Base-by-base conservation (phyloP, 176 grass and related monocot species). In the Canna indica region DNA sequence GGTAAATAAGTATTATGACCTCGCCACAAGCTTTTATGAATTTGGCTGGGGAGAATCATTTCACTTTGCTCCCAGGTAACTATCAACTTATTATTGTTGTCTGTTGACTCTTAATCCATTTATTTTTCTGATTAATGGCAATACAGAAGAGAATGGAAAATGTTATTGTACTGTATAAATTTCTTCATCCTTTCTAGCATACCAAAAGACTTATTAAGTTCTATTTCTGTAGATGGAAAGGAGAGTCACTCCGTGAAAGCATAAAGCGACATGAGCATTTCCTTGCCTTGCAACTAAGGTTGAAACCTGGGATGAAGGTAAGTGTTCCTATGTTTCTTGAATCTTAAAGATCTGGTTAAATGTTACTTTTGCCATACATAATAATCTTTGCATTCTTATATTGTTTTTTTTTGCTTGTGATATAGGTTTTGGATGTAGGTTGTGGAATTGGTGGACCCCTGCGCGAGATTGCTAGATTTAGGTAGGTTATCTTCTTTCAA, bases 31-130 rank as follows among this genome's bases (percentile, higher is more conserved):
- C 86, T 99, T 99, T 67, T 99, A 99, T 81, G 94, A 99, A 70
- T 99, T 88, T 84, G 94, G 90, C 47, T 99, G 94, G 94, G 94
- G 94, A 77, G 94, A 99, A 84, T 99, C 94, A 38, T 99, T 99
- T 79, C 94, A 99, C 78, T 99, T 99, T 84, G 94, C 90, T 87
- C 86, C 83, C 82, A 99, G 90, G 94, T 99, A 62, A 73, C 57
- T 26, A 32, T 59, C 57, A 59, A 13, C 20, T 20, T 5, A 6
- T 11, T 11, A 20, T 1, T 5, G 17, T 22, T 22, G 4, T 16
- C 26, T 31, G 78, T 22, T 59, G 4, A 14, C 11, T 77, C 2
- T 30, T 57, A 48, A 12, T 44, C 70, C 33, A 48, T 50, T 72
- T 3, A 79, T 71, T 7, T 50, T 76, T 67, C 5, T 11, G 7